phyloP scores from a whole-genome alignment of 208 protist genomes.

The Leishmania aethiopica region DNA sequence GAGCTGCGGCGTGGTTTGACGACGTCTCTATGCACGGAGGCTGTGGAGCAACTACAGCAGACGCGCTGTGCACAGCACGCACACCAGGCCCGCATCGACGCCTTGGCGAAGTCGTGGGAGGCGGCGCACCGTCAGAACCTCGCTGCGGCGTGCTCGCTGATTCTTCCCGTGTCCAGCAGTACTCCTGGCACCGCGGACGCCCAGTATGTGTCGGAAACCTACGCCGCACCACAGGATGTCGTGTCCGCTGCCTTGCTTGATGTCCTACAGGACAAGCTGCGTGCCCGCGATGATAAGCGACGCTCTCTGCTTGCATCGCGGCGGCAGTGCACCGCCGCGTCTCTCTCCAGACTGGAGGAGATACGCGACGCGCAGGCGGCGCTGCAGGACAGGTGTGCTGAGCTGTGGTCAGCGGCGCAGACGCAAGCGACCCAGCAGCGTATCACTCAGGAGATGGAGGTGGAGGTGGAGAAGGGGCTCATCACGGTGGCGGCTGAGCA shows the following conservation, averaged over 20 bases:
- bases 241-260: conserved; percentile 40
- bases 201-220: conserved; percentile 25
- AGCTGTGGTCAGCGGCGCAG: conserved; percentile 15
- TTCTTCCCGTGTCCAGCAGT: conserved; percentile 26
- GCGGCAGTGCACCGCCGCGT: conserved; percentile 31
- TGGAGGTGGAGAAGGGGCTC: conserved; percentile 18
- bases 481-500: conserved; percentile 12
- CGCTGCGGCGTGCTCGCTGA: conserved; percentile 34
- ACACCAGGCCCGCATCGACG: conserved; percentile 49
- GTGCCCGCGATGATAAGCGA: conserved; percentile 25
- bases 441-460: conserved; percentile 12
- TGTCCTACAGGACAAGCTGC: conserved; percentile 34
- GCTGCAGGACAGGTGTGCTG: conserved; percentile 13
- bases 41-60: conserved; percentile 48
- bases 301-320: conserved; percentile 18
- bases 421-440: conserved; percentile 17
- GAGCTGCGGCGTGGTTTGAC: conserved; percentile 34
- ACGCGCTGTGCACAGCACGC: conserved; percentile 48
- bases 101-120: conserved; percentile 52
- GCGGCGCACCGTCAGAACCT: conserved; percentile 62
- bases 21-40: conserved; percentile 23
- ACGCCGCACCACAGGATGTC: conserved; percentile 39
- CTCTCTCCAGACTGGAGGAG: conserved; percentile 31
- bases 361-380: conserved; percentile 19
- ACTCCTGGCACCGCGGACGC: conserved; percentile 7